Evolutionary conservation across 1,284 basidiomycete genomes (phyloP), one percentile per base, ranked within the genome.

Genomic region (Tilletia indica): DNA sequence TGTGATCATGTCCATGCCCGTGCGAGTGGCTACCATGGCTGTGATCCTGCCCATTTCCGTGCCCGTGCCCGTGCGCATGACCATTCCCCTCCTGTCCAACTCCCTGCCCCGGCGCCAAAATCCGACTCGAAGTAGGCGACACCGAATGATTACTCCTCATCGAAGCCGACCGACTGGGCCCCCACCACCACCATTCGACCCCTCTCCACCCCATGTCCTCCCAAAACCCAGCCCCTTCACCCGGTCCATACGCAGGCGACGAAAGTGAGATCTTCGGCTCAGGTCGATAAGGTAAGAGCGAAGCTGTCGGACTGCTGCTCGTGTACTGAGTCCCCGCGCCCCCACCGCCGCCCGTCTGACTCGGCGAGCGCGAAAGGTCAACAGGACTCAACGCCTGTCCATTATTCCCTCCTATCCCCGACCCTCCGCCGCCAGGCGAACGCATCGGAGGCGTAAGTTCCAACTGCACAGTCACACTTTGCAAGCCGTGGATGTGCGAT

Each of bases 31-130:
- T 5, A 45, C 42, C 42, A 67, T 80, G 80, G 11, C 78, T 78
- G 34, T 85, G 83, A 31, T 81, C 77, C 54, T 88, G 87, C 0
- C 83, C 84, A 77, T 90, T 89, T 74, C 87, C 87, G 76, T 87
- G 86, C 6, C 77, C 66, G 48, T 73, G 76, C 5, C 58, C 70
- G 56, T 77, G 75, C 9, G 67, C 68, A 39, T 78, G 77, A 39
- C 34, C 61, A 64, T n/a, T 19, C 31, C 34, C 31, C 16, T 42
- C 34, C 36, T 16, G 6, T 16, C 25, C 25, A 31, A 2, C 25
- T 31, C 16, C 34, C 36, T 19, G 61, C 1, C 19, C 31, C 58
- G 25, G 58, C 8, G 58, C 58, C 61, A 38, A 9, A 21, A 5
- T 38, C 36, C 61, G 61, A 38, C 31, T 42, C 61, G 38, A 36